Evolutionary conservation across 106 monocot species (phyloP), one percentile per base, ranked within the genome.

Genomic region (Alisma plantagoaquatica): DNA sequence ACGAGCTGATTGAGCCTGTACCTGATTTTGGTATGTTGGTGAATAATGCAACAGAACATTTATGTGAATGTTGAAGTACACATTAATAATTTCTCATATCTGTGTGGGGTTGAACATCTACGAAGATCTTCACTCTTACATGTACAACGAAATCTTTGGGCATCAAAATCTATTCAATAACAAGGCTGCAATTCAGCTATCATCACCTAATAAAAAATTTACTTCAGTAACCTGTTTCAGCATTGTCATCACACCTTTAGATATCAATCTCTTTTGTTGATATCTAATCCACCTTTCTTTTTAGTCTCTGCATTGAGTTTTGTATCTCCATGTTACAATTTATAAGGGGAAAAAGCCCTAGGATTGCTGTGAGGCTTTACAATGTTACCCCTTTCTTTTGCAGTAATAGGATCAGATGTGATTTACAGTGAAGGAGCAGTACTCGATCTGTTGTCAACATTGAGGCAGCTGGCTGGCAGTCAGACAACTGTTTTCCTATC

Each of bases 401-500:
- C 41, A 89, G 96, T 98, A 17, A 54, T 98, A 33, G 96, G 89
- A 14, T 98, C 89, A 10, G 96, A 89, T 70, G 84, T 98, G 17
- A 76, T 98, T 23, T 98, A 98, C 63, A 85, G 81, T 43, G 96
- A 98, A 62, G 70, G 21, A 42, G 81, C 89, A 29, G 89, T 82
- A 7, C 31, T 33, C 24, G 85, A 89, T 70, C 68, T 98, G 31
- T 31, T 89, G 14, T 49, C 47, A 24, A 98, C 96, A 23, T 44
- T 98, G 31, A 76, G 51, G 3, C 70, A 72, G 29, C 81, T 98
- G 29, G 77, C 63, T 29, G 76, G 76, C 42, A 38, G 18, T 20
- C 64, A 73, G 46, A 89, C 96, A 23, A 98, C 96, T 41, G 77
- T 89, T 43, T 74, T 98, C 20, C 70, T 98, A 4, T 54, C 96